Base-by-base conservation (phyloP, 148 eudicot genomes). In the Simmondsia chinensis region DNA sequence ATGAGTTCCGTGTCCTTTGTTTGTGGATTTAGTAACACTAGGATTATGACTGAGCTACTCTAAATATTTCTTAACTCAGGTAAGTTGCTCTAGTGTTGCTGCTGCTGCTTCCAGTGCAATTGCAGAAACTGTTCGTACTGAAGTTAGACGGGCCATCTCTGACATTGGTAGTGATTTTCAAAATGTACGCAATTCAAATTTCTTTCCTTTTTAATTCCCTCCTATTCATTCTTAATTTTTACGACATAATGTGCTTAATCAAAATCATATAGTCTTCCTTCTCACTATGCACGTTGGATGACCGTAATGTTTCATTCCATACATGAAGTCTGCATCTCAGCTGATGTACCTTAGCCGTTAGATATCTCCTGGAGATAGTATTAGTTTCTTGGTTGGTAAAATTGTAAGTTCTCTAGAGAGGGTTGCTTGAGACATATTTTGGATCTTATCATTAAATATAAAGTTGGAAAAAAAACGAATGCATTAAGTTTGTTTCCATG, bases 71-170 rank as follows among this genome's bases (percentile, higher is more conserved):
- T 30, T 11, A 15, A 33, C 53, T 19, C 54, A 66, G 66, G 63
- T 47, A 15, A 59, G 45, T 31, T 26, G 34, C 20, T 40, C 50
- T 33, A 67, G 34, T 27, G 57, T 26, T 52, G 58, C 46, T 40
- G 39, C 38, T 42, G 45, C 63, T 49, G 13, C 56, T 26, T 60
- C 24, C 17, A 50, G 48, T 60, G 69, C 37, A 59, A 70, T 73
- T 47, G 46, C 72, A 62, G 77, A 70, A 72, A 82, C 83, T 26
- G 86, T 75, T 46, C 65, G 59, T 36, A 72, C 77, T 30, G 83
- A 74, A 69, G 85, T 82, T 58, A 61, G 69, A 27, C 71, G 63
- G 48, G 82, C 80, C 21, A 64, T 78, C 40, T 62, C 68, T 56
- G 73, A 79, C 43, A 66, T 75, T 21, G 72, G 70, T 39, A 60